Evolutionary conservation across 2,329 filamentous ascomycete species (phyloP).

Genomic region (Leptoxyphium fumago): DNA sequence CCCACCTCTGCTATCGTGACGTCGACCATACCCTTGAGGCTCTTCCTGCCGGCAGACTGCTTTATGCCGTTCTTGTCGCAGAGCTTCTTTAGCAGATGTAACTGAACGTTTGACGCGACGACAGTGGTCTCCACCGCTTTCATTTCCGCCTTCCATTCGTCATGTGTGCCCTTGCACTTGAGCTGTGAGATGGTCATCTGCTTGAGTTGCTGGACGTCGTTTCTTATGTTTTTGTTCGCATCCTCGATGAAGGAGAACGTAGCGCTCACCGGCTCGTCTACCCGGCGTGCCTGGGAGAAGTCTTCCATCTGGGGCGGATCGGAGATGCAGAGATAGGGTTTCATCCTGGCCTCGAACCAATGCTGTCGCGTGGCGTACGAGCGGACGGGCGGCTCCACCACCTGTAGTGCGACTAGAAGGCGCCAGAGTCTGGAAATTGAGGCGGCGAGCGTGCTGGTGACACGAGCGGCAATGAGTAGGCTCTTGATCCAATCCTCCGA

Average conservation of each 20-base stretch:
- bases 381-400: slow-evolving; percentile 36
- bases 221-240: slow-evolving; percentile 20
- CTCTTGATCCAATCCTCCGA: slow-evolving; percentile 13
- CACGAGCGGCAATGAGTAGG: slow-evolving; percentile 15
- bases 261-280: neutral
- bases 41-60: neutral
- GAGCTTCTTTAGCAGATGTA: slow-evolving; percentile 10
- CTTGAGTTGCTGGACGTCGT: slow-evolving; percentile 23
- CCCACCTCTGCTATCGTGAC: slow-evolving; percentile 23
- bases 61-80: slow-evolving; percentile 10
- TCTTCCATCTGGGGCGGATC: slow-evolving; percentile 30
- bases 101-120: slow-evolving; percentile 16
- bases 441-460: slow-evolving; percentile 15
- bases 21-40: slow-evolving; percentile 12
- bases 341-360: slow-evolving; percentile 76
- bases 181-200: slow-evolving; percentile 19
- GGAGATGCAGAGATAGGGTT: slow-evolving; percentile 46
- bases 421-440: slow-evolving; percentile 44
- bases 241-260: slow-evolving; percentile 7
- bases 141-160: slow-evolving; percentile 20
- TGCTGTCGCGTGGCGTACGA: slow-evolving; percentile 55
- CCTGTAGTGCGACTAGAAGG: slow-evolving; percentile 42
- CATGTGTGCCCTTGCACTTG: slow-evolving; percentile 22
- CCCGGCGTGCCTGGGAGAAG: slow-evolving; percentile 28
- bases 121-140: slow-evolving; percentile 20